phyloP scores from a whole-genome alignment of 1,284 basidiomycete genomes.

The Thecaphora thlaspeos region DNA sequence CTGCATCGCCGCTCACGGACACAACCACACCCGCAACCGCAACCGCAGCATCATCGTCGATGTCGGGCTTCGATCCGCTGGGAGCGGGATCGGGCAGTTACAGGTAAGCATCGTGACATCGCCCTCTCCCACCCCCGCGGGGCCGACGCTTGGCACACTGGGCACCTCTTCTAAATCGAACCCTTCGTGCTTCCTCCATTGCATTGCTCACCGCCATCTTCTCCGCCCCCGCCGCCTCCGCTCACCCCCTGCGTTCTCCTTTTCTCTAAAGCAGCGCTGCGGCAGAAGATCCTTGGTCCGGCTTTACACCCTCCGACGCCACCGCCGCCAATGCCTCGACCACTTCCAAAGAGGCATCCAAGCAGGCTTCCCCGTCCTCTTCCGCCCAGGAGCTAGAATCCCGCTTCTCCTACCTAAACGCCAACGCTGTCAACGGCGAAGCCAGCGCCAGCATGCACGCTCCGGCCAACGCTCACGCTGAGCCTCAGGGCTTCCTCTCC shows the following conservation, averaged over 20 bases:
- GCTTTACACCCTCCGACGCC: neutral
- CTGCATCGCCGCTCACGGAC: too few relatives aligned
- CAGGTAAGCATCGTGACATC: too few relatives aligned
- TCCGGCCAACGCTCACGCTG: constrained; percentile 10
- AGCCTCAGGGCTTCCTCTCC: constrained; percentile 4
- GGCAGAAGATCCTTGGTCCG: neutral
- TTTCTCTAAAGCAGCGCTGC: neutral
- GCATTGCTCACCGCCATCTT: too few relatives aligned
- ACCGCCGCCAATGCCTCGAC: too few relatives aligned
- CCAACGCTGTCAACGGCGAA: constrained; percentile 18
- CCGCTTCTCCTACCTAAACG: neutral
- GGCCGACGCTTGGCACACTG: too few relatives aligned
- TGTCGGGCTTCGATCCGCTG: neutral
- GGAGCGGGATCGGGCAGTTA: neutral
- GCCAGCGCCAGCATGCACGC: constrained; percentile 38
- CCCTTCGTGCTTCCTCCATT: too few relatives aligned
- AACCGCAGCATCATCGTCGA: neutral
- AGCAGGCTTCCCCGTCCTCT: neutral
- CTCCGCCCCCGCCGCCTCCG: too few relatives aligned
- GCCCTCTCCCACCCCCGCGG: too few relatives aligned
- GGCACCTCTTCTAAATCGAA: too few relatives aligned
- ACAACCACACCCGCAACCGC: too few relatives aligned
- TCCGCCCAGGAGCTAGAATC: neutral
- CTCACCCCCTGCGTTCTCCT: too few relatives aligned
- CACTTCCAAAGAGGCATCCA: too few relatives aligned